A percentile compares a stretch with the other conserved stretches of the same genome.
Evolutionary conservation across 805 yeast species (phyloP).

Genomic region (Sugiyamaella lignohabitans): DNA sequence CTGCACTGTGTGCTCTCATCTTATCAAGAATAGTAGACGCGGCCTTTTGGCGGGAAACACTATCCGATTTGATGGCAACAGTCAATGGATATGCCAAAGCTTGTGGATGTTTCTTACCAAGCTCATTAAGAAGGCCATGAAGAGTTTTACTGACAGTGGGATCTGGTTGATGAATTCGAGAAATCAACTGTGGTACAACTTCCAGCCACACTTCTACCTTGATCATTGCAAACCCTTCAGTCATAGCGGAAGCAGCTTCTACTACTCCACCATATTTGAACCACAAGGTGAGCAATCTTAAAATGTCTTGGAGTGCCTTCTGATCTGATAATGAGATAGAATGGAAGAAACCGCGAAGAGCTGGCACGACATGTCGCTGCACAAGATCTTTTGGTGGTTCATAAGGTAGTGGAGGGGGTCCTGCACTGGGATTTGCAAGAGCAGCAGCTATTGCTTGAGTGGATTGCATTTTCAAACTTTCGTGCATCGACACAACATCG

Average conservation of each 20-base stretch:
- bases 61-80: conserved; percentile 92
- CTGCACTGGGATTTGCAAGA: background rate
- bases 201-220: conserved; percentile 91
- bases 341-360: conserved; percentile 91
- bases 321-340: conserved; percentile 83
- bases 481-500: conserved; percentile 65
- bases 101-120: conserved; percentile 95
- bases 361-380: conserved; percentile 88
- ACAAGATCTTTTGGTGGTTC: conserved; percentile 39
- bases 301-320: conserved; percentile 86
- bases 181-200: conserved; percentile 90
- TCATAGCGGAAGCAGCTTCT: conserved; percentile 85
- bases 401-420: background rate
- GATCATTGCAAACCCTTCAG: conserved; percentile 84
- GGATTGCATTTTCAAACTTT: conserved; percentile 3
- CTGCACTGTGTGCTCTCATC: conserved; percentile 82
- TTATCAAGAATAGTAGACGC: conserved; percentile 87
- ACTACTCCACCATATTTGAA: conserved; percentile 91
- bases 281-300: conserved; percentile 88
- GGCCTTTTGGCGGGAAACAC: conserved; percentile 81
- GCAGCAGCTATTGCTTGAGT: background rate
- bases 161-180: conserved; percentile 94
- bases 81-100: conserved; percentile 92
- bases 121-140: conserved; percentile 70
- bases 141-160: conserved; percentile 74